Evolutionary conservation across 1,284 basidiomycete species (phyloP).

Genomic region (Butyriboletus appendiculatus): DNA sequence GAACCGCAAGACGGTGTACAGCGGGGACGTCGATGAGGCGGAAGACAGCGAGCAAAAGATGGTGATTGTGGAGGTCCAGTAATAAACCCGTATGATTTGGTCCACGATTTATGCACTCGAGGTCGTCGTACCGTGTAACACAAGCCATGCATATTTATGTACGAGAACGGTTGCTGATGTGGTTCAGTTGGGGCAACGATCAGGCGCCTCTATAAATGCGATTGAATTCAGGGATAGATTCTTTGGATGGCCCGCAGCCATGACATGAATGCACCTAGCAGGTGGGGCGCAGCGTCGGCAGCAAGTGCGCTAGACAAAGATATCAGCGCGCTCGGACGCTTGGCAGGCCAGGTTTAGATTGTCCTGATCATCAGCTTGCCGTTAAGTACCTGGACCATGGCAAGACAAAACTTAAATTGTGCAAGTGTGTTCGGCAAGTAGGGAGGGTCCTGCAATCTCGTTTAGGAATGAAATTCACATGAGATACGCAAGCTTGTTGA

Average conservation of each 20-base stretch:
- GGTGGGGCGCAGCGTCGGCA: background rate
- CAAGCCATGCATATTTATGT: too few relatives aligned
- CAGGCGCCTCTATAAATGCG: too few relatives aligned
- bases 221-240: too few relatives aligned
- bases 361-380: background rate
- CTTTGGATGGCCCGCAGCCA: too few relatives aligned
- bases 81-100: background rate
- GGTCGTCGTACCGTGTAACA: too few relatives aligned
- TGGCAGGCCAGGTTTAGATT: background rate
- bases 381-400: background rate
- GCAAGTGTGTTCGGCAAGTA: background rate
- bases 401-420: background rate
- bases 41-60: too few relatives aligned
- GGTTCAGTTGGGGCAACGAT: too few relatives aligned
- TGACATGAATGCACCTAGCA: too few relatives aligned
- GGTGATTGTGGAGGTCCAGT: too few relatives aligned
- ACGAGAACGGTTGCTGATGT: too few relatives aligned
- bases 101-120: too few relatives aligned
- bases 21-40: too few relatives aligned
- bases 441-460: background rate
- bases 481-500: constrained; percentile 26
- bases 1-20: constrained; percentile 51
- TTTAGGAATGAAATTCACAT: constrained; percentile 24
- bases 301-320: background rate
- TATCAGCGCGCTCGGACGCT: background rate